Evolutionary conservation across 2,329 filamentous ascomycete genomes (phyloP).

Genomic region (Aspergillus cejpii): DNA sequence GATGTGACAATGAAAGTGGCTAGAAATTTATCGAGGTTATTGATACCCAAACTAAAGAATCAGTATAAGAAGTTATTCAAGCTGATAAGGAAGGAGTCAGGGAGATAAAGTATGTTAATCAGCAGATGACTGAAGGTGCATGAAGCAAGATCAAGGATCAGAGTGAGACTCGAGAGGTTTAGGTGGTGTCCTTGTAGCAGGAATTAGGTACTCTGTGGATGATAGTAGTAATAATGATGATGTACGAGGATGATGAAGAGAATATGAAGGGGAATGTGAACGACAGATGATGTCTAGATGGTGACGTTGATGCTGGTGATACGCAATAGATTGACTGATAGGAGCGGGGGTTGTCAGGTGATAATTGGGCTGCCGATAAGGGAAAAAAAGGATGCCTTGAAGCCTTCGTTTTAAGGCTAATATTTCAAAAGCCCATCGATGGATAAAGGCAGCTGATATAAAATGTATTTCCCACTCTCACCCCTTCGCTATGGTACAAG

Average conservation of each 20-base stretch:
- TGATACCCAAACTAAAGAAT: neutral
- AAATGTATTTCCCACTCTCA: neutral
- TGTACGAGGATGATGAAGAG: no score
- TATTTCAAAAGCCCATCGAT: neutral
- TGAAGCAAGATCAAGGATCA: neutral
- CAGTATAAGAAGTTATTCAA: neutral
- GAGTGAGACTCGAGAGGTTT: neutral
- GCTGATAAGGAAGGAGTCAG: neutral
- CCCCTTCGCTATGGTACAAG: neutral
- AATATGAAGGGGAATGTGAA: neutral
- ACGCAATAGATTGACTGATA: neutral
- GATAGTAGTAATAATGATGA: constrained; percentile 9
- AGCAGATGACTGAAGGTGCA: neutral
- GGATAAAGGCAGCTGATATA: neutral
- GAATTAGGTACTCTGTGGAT: neutral
- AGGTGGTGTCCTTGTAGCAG: neutral
- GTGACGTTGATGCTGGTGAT: neutral
- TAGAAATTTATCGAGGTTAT: constrained; percentile 1
- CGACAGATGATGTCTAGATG: neutral
- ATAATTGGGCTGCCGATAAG: neutral
- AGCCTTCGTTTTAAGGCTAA: no score
- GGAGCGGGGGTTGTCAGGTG: neutral
- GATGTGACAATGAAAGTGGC: neutral
- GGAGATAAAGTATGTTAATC: neutral
- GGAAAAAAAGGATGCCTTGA: no score